phyloP scores from a whole-genome alignment of 352 stramenopile species.

The Phytophthora megakarya region DNA sequence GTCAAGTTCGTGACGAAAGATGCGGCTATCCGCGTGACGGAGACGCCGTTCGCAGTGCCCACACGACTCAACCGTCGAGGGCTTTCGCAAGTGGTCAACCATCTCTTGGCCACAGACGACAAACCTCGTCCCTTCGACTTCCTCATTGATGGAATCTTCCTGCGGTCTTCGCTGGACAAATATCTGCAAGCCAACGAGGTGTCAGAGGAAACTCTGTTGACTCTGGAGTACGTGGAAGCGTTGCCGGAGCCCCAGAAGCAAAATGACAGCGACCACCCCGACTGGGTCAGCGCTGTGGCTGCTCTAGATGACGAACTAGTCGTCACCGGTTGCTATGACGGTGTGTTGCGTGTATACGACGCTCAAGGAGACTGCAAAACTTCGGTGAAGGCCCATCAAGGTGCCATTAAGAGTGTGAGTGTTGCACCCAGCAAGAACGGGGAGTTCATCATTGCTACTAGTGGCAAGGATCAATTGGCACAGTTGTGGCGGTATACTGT shows the following conservation, averaged over 20 bases:
- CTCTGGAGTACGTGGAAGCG: conserved; percentile 90
- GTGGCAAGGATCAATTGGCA: conserved; percentile 77
- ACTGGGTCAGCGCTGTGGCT: conserved; percentile 87
- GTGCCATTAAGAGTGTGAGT: conserved; percentile 72
- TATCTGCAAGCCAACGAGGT: conserved; percentile 68
- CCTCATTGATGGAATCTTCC: conserved; percentile 73
- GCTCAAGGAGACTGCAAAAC: conserved; percentile 50
- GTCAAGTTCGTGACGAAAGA: conserved; percentile 93
- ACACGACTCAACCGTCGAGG: conserved; percentile 77
- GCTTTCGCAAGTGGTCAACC: conserved; percentile 90
- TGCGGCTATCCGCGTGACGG: conserved; percentile 84
- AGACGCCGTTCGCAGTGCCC: conserved; percentile 89
- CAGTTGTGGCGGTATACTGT: conserved; percentile 68
- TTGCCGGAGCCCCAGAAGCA: conserved; percentile 74
- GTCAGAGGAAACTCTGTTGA: conserved; percentile 84
- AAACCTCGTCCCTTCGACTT: conserved; percentile 86
- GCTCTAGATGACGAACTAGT: conserved; percentile 49
- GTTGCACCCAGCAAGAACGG: conserved; percentile 28
- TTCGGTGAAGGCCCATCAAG: conserved; percentile 78
- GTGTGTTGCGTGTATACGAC: conserved; percentile 82
- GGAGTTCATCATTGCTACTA: conserved; percentile 71
- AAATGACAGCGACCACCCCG: conserved; percentile 69
- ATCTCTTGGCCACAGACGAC: conserved; percentile 65
- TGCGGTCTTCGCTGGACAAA: conserved; percentile 79
- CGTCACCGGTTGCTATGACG: conserved; percentile 88